Conservation (phyloP, 2,329 filamentous ascomycete genomes). For the Onygena corvina region DNA sequence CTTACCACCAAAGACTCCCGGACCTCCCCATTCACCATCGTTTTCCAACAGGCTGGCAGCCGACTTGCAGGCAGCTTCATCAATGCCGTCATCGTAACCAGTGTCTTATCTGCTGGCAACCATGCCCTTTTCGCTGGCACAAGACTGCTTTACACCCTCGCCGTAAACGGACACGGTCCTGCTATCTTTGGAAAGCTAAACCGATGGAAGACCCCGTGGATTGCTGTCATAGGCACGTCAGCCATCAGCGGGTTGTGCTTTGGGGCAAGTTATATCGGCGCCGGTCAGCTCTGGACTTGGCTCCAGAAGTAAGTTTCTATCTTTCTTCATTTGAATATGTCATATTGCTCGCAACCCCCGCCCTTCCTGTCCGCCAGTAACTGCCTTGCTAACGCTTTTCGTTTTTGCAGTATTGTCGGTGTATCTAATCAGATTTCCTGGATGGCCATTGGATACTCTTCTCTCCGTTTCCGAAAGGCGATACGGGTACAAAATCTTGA, state of each 20-base stretch:
- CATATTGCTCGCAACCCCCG: constrained; percentile 7
- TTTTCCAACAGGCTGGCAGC: constrained; percentile 48
- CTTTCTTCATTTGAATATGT: not conserved
- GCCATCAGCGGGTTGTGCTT: constrained; percentile 49
- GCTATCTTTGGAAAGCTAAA: constrained; percentile 41
- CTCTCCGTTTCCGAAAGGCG: constrained; percentile 51
- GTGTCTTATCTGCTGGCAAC: constrained; percentile 48
- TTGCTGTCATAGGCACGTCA: constrained; percentile 44
- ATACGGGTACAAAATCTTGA: constrained; percentile 48
- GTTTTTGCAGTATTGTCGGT: constrained; percentile 43
- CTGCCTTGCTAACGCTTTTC: constrained; percentile 1
- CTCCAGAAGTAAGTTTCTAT: constrained; percentile 44
- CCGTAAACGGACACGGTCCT: constrained; percentile 46
- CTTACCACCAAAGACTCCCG: constrained; percentile 34
- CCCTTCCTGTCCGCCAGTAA: not conserved
- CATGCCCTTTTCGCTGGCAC: constrained; percentile 48
- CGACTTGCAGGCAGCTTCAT: constrained; percentile 46
- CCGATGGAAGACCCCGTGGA: constrained; percentile 41
- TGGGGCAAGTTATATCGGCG: constrained; percentile 53
- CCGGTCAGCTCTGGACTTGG: constrained; percentile 55
- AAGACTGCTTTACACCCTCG: constrained; percentile 46
- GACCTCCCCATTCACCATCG: constrained; percentile 48
- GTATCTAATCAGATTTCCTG: constrained; percentile 57
- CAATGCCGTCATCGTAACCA: constrained; percentile 50
- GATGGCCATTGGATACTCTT: constrained; percentile 51